A percentile compares a stretch with the other conserved stretches of the same genome.
Evolutionary conservation across 768 basidiomycete species (phyloP).

Genomic region (Hortiboletus flavorubellus): DNA sequence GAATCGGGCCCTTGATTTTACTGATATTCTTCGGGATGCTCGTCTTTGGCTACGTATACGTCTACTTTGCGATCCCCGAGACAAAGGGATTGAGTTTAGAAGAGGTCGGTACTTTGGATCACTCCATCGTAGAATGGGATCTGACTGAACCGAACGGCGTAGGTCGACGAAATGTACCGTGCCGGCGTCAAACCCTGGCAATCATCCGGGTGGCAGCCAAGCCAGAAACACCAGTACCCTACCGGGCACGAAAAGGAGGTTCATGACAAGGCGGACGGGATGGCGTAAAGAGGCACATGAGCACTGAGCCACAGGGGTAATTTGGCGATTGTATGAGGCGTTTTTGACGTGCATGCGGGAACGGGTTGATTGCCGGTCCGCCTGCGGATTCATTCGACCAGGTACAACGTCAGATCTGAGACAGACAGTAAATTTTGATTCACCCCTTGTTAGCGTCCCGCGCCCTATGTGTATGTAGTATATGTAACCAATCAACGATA

Average conservation of each 20-base stretch:
- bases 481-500: neutral
- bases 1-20: conserved; percentile 73
- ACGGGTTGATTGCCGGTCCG: neutral
- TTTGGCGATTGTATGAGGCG: neutral
- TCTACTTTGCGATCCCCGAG: conserved; percentile 79
- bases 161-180: conserved; percentile 75
- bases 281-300: neutral
- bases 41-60: conserved; percentile 66
- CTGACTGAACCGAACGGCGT: neutral
- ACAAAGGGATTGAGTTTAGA: conserved; percentile 74
- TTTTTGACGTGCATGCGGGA: neutral
- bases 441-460: neutral
- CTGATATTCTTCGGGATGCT: conserved; percentile 78
- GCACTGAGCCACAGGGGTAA: no score
- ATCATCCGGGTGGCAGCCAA: conserved; percentile 54
- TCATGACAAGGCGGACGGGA: neutral
- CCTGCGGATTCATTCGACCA: neutral
- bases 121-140: neutral
- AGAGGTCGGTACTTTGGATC: conserved; percentile 41
- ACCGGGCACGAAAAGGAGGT: conserved; percentile 1
- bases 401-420: no score
- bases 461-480: neutral
- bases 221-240: conserved; percentile 29
- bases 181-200: conserved; percentile 63
- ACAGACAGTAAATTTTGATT: no score